Conservation (phyloP, 805 yeast species). For the Candida pseudoglaebosa region DNA sequence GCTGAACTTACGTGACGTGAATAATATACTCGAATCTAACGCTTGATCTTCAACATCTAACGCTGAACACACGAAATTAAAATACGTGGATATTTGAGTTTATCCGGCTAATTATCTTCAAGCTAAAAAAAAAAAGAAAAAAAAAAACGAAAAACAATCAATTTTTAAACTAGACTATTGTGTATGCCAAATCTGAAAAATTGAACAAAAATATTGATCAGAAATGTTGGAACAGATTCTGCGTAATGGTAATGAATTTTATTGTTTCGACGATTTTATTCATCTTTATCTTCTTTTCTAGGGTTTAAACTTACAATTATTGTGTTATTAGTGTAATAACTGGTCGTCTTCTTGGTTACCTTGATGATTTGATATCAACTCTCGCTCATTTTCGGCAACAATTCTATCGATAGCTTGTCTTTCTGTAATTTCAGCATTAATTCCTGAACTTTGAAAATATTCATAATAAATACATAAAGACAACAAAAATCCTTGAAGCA, state of each 20-base stretch:
- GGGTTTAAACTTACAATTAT: background rate
- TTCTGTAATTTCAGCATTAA: constrained; percentile 22
- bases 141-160: no score
- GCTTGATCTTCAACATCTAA: no score
- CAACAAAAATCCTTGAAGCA: constrained; percentile 59
- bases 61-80: no score
- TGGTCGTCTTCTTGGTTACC: constrained; percentile 1
- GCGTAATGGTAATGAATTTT: background rate
- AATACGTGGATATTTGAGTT: no score
- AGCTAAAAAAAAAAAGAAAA: no score
- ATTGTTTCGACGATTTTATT: background rate
- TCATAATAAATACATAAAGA: constrained; percentile 55
- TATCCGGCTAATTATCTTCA: no score
- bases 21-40: no score
- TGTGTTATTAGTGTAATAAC: constrained; percentile 2
- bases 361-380: constrained; percentile 1
- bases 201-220: no score
- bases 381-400: constrained; percentile 21
- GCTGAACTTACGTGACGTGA: no score
- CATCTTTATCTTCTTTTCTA: background rate
- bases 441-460: constrained; percentile 22
- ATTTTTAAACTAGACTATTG: no score
- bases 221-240: no score
- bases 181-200: no score
- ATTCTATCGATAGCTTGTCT: constrained; percentile 27